Evolutionary conservation across 331 rosid genomes (phyloP), one percentile per base, ranked within the genome.

Genomic region (Quercus lobata): DNA sequence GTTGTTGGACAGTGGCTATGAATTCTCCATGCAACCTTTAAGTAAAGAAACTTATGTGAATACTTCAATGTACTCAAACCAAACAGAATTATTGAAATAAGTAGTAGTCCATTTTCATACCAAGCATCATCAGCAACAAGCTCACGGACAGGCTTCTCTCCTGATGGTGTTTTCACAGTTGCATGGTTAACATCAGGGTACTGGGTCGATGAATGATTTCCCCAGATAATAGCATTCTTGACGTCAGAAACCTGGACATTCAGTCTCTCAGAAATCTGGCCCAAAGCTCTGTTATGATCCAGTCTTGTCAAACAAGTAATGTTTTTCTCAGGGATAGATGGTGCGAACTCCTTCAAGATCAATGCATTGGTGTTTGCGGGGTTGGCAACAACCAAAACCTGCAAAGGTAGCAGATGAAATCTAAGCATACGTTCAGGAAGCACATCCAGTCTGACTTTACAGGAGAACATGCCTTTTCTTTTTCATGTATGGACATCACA

Each of bases 331-430:
- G 97, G 97, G 71, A 96, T 90, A 37, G 99, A 96, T 72, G 99
- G 99, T 61, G 98, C 99, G 24, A 78, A 96, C 81, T 96, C 99
- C 86, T 96, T 96, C 93, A 96, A 81, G 88, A 96, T 96, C 97
- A 96, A 83, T 71, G 98, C 99, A 74, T 96, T 96, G 74, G 99
- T 96, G 86, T 96, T 96, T 66, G 99, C 99, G 24, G 99, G 98
- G 86, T 94, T 94, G 61, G 98, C 97, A 84, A 94, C 98, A 71
- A 94, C 98, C 87, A 94, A 81, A 72, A 94, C 98, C 97, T 92
- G 92, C 84, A 84, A 52, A 74, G 54, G 57, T 70, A 44, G 37
- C 22, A 14, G 37, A 57, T 1, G 3, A 34, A 75, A 27, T 55
- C 57, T 76, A 44, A 60, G 57, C 46, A 57, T 27, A n/a, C 41